Percentiles rank a stretch among this genome's conserved stretches.
Conservation (phyloP, 352 stramenopile species). For the Globisporangium solare region DNA sequence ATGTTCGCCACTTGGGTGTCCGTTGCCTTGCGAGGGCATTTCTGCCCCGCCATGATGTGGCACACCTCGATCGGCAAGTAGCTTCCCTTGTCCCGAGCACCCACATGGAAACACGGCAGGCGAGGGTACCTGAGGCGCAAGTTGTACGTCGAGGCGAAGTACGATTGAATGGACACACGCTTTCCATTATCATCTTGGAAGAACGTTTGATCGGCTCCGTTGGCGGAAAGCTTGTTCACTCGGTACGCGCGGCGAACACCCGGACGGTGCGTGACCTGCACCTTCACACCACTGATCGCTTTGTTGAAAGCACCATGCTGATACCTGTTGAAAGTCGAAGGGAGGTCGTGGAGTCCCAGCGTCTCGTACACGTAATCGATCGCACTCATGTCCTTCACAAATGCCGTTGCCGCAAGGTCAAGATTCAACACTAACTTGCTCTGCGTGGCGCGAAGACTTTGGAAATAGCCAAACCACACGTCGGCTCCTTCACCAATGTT, state of each 20-base stretch:
- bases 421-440: slow-evolving; percentile 64
- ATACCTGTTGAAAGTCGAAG: slow-evolving; percentile 25
- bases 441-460: slow-evolving; percentile 65
- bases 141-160: slow-evolving; percentile 54
- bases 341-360: slow-evolving; percentile 23
- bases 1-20: slow-evolving; percentile 83
- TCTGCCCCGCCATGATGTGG: slow-evolving; percentile 62
- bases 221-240: slow-evolving; percentile 55
- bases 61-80: slow-evolving; percentile 86
- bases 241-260: slow-evolving; percentile 54
- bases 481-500: slow-evolving; percentile 57
- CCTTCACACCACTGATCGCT: slow-evolving; percentile 57
- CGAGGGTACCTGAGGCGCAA: slow-evolving; percentile 56
- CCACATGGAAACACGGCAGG: slow-evolving; percentile 77
- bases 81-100: slow-evolving; percentile 63
- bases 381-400: slow-evolving; percentile 58
- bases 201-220: slow-evolving; percentile 38
- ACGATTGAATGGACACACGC: slow-evolving; percentile 45
- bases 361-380: slow-evolving; percentile 41
- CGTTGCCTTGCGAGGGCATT: slow-evolving; percentile 67
- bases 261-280: slow-evolving; percentile 57
- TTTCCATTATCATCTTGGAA: slow-evolving; percentile 56
- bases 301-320: slow-evolving; percentile 52
- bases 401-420: slow-evolving; percentile 65
- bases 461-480: slow-evolving; percentile 72